Percentiles rank a stretch among this genome's conserved stretches.
Conservation (phyloP, 768 basidiomycete genomes). For the Hypholoma fasciculare region DNA sequence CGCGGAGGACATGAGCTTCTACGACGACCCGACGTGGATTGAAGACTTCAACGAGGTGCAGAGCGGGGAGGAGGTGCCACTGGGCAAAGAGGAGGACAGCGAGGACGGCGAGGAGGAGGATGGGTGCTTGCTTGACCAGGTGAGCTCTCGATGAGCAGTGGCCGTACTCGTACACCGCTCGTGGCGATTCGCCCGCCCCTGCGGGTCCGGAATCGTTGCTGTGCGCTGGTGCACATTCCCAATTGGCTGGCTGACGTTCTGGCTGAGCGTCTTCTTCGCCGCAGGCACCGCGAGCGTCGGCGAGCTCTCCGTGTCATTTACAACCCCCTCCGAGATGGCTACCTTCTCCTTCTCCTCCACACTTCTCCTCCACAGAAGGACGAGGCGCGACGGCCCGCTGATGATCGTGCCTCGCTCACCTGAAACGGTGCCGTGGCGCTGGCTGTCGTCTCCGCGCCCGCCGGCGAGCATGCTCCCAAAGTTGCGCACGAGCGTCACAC, state of each 20-base stretch:
- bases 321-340: slow-evolving; percentile 22
- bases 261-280: slow-evolving; percentile 29
- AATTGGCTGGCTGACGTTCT: slow-evolving; percentile 56
- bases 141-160: slow-evolving; percentile 44
- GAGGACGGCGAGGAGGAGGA: slow-evolving; percentile 14
- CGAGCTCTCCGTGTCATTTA: slow-evolving; percentile 5
- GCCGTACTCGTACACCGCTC: slow-evolving; percentile 79
- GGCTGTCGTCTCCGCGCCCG: slow-evolving; percentile 33
- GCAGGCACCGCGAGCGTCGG: slow-evolving; percentile 14
- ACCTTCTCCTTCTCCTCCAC: slow-evolving; percentile 24
- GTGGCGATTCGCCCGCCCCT: slow-evolving; percentile 61
- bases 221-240: slow-evolving; percentile 69
- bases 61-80: background rate
- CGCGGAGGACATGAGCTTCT: slow-evolving; percentile 4
- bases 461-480: slow-evolving; percentile 71
- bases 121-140: slow-evolving; percentile 28
- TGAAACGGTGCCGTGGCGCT: slow-evolving; percentile 30
- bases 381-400: slow-evolving; percentile 23
- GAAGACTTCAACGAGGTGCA: slow-evolving; percentile 4
- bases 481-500: slow-evolving; percentile 74
- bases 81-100: slow-evolving; percentile 18
- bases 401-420: slow-evolving; percentile 52
- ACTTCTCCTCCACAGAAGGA: slow-evolving; percentile 31
- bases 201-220: slow-evolving; percentile 74
- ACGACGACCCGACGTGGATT: slow-evolving; percentile 2